Percentiles rank a stretch among this genome's conserved stretches.
These are phyloP conservation scores for Coniochaeta sp. DNA, from an alignment of 2,329 filamentous ascomycete genomes.

Conservation along the genomic window DNA sequence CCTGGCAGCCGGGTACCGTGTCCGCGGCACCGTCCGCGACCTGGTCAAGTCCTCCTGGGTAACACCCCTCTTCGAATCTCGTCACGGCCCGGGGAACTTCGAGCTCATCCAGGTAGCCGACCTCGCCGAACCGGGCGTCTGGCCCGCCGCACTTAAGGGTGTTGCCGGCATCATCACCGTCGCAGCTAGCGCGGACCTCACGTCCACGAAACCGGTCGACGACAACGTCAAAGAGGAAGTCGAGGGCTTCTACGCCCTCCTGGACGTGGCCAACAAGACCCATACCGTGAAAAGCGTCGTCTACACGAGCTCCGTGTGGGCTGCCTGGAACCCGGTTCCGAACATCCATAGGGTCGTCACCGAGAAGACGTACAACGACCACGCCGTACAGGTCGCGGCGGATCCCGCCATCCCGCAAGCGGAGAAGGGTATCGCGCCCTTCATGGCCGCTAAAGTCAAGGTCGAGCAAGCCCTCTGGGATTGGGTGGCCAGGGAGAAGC, in stretches of 20 bases:
- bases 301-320: constrained; percentile 24
- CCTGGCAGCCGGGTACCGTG: constrained; percentile 26
- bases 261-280: constrained; percentile 9
- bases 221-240: constrained; percentile 12
- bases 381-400: constrained; percentile 16
- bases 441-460: constrained; percentile 25
- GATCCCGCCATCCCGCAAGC: constrained; percentile 7
- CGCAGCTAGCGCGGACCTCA: constrained; percentile 14
- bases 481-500: constrained; percentile 21
- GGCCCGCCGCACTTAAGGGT: constrained; percentile 13
- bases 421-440: constrained; percentile 17
- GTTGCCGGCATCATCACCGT: constrained; percentile 20
- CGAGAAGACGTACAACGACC: constrained; percentile 22
- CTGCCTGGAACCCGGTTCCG: constrained; percentile 20
- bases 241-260: constrained; percentile 8
- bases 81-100: constrained; percentile 18
- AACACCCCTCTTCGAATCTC: constrained; percentile 12
- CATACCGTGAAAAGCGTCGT: constrained; percentile 19
- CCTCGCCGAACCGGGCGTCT: constrained; percentile 15
- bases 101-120: constrained; percentile 21
- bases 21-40: constrained; percentile 31
- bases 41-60: constrained; percentile 21
- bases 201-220: constrained; percentile 15
- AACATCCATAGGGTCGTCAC: constrained; percentile 14
- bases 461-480: constrained; percentile 25